Evolutionary conservation across 2,329 filamentous ascomycete genomes (phyloP), one percentile per base, ranked within the genome.

Genomic region (Cryphonectria radicalis): DNA sequence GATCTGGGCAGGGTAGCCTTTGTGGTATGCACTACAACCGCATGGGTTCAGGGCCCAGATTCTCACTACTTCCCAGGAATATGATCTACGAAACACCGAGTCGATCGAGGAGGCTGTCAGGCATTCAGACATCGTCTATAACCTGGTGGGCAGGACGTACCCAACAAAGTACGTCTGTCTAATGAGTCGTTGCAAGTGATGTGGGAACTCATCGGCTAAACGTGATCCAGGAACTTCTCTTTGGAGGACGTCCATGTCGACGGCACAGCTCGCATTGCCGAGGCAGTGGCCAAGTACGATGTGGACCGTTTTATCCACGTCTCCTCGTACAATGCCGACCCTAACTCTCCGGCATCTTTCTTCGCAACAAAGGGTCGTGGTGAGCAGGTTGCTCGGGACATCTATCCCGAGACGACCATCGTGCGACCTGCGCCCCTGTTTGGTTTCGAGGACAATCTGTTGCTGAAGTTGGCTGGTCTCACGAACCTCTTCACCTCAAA

Each of bases 91-190:
- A 79, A 99, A 99, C 83, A 98, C 94, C 59, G 88, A 92, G 76
- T 98, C 95, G 42, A 96, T 99, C 77, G 96, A 99, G 81, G 95
- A 97, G 83, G 96, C 93, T 78, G 95, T 99, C 68, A 90, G 96
- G 78, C 96, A 99, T 82, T 98, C 95, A 59, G 96, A 99, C 80
- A 92, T 98, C 74, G 96, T 99, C 75, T 97, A 97, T 87, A 99
- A 99, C 84, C 86, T 99, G 77, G 88, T 98, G 78, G 96, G 96
- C 75, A 92, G 95, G 74, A 92, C 95, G 82, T 98, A 98, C 81
- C 93, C 95, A 75, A 99, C 96, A 77, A 99, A 99, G 93, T 94
- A 85, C 77, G 87, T 80, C 43, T 67, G 87, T 80, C 43, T 66
- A 40, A 50, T 5, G 60, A 11, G 5, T 28, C 28, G 19, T 19